Evolutionary conservation across 768 basidiomycete genomes (phyloP), one percentile per base, ranked within the genome.

Genomic region (Obba rivulosa): DNA sequence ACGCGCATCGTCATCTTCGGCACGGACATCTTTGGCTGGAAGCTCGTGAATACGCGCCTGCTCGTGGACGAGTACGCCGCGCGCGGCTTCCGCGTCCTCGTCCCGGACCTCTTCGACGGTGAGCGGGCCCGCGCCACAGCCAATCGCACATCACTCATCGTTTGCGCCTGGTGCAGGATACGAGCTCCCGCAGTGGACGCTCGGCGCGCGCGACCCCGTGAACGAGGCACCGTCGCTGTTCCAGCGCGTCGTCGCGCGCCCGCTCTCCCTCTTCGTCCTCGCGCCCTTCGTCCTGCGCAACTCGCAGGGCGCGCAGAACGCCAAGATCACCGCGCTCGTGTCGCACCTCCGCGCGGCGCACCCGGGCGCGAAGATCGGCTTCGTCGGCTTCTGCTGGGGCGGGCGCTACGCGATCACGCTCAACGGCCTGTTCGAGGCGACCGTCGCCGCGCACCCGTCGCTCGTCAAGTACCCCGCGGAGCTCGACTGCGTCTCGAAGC

Each of bases 381-480:
- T 52, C 44, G 49, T 50, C 31, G 56, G 56, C 43, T 57, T 52
- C 53, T 57, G 56, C 53, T 57, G 53, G 50, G 56, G 56, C 46
- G 56, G 56, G 14, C 53, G 56, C 46, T 57, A 50, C 46, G 56
- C 56, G 22, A 50, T 57, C 51, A 45, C 53, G 46, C 47, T 48
- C 48, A 57, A 57, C 48, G 21, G 34, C 40, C 43, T 41, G 18
- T 57, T 54, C 47, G 56, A 57, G 51, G 56, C 56, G 40, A 50
- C 38, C 21, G 48, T 50, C 46, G 51, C 56, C 13, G 45, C 45
- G 43, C 56, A 57, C 45, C 56, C 56, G 34, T 54, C 53, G 22
- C 42, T 49, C 38, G 56, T 57, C 18, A 39, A 39, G 40, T 54
- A 50, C 49, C 56, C 56, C 18, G 46, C n/a, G 31, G 55, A 56